Evolutionary conservation across 1,139 yeast genomes (phyloP), one percentile per base, ranked within the genome.

Genomic region (Candida sp.): DNA sequence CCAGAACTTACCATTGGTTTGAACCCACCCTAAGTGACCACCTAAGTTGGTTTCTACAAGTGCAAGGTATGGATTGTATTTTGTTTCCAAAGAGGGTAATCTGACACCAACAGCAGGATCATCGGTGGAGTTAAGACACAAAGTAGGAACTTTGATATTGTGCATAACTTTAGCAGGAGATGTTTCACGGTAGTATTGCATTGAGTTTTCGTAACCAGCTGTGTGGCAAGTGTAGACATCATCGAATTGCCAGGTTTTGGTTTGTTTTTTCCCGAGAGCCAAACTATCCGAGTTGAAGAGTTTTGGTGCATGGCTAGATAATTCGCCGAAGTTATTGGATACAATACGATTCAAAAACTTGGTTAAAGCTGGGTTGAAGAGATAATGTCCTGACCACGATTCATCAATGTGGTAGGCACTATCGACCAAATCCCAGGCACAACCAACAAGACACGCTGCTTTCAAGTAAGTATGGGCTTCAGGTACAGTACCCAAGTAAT

Each of bases 401-500:
- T 57, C 55, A 27, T 71, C 63, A 47, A 90, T 61, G 43, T 73
- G 75, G 45, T 71, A 63, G 11, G 80, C 70, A 27, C 90, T 77
- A 43, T 76, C 77, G 23, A 71, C 66, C 65, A 91, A 68, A 60
- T 89, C 96, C 96, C 97, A 91, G 11, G 97, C 96, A 49, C 83
- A 78, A 6, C 89, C 87, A 33, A 89, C 70, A 9, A 82, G 65
- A 22, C 79, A 75, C 4, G 93, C 90, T 5, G 90, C 87, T 36
- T 77, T 73, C 41, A 90, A 63, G 34, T 74, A 68, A 9, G 78
- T 62, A 29, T 72, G 64, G 4, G 53, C 55, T 4, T 63, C 62
- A 21, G 55, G 54, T 3, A 42, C 45, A 55, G 81, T 84, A 32
- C 95, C 96, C 35, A 91, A 62, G 60, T 85, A 90, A 60, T 91